A percentile compares a stretch with the other conserved stretches of the same genome.
These are phyloP conservation scores for Speleostelium caveatum DNA, from an alignment of 78 protist species.

Conservation along the genomic window DNA sequence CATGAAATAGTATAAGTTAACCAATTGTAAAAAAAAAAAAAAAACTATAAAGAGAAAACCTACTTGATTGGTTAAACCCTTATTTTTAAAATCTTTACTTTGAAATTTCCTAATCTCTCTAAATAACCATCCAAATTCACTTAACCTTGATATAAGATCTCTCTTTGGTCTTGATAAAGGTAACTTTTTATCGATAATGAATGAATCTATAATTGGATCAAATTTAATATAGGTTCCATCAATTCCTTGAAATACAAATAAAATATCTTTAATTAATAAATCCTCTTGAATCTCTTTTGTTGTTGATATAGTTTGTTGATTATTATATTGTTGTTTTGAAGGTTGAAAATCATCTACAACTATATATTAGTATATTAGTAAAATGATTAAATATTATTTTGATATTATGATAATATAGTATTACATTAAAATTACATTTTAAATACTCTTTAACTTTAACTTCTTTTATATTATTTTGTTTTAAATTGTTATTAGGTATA, in stretches of 20 bases:
- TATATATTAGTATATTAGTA: neutral
- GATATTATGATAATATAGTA: neutral
- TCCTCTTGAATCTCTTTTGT: slow-evolving; percentile 27
- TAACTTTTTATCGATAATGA: slow-evolving; percentile 2
- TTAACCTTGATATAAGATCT: slow-evolving; percentile 28
- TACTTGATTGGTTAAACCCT: slow-evolving; percentile 66
- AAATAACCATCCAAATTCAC: slow-evolving; percentile 77
- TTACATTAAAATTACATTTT: neutral
- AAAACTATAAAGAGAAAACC: neutral
- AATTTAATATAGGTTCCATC: slow-evolving; percentile 66
- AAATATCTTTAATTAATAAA: slow-evolving; percentile 24
- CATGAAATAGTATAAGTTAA: neutral
- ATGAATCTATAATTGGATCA: slow-evolving; percentile 8
- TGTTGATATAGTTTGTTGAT: neutral
- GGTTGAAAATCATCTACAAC: neutral
- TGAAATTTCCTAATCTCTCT: slow-evolving; percentile 34
- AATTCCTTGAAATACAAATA: slow-evolving; percentile 72
- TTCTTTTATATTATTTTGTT: neutral
- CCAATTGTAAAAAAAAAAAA: neutral
- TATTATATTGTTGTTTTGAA: too few species aligned
- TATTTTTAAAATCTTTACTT: slow-evolving; percentile 6
- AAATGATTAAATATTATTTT: slow-evolving; percentile 3
- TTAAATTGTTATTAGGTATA: too few species aligned
- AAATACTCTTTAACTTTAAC: neutral
- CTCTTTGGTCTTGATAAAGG: slow-evolving; percentile 31